A percentile compares a stretch with the other conserved stretches of the same genome.
Conservation (phyloP, 192 early-diverging fungal species). For the Coemansia pectinata region DNA sequence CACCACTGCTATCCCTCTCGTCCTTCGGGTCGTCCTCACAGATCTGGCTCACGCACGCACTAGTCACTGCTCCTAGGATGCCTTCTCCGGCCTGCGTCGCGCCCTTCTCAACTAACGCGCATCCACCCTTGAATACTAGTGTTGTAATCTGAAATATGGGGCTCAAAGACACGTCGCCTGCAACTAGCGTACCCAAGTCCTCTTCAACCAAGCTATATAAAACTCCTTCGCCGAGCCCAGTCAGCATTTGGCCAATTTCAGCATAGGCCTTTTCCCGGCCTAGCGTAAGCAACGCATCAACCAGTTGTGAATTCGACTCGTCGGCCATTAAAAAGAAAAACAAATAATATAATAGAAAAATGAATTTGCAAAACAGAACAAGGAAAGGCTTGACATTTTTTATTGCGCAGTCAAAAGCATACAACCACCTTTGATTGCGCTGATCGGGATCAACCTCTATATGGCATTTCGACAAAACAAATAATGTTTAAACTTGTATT, state of each 20-base stretch:
- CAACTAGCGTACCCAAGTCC: slow-evolving; percentile 6
- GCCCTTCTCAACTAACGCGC: slow-evolving; percentile 30
- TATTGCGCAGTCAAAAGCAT: background rate
- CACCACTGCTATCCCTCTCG: background rate
- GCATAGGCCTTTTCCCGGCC: slow-evolving; percentile 15
- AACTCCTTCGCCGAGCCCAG: slow-evolving; percentile 4
- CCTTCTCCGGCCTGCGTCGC: background rate
- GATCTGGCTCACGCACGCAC: slow-evolving; percentile 39
- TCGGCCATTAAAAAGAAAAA: background rate
- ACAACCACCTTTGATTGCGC: background rate
- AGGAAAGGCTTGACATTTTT: background rate
- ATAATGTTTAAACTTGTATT: no score
- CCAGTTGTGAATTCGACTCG: slow-evolving; percentile 30
- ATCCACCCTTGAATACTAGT: slow-evolving; percentile 24
- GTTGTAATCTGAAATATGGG: background rate
- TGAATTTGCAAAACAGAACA: background rate
- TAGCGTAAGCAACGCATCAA: slow-evolving; percentile 65
- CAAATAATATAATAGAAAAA: background rate
- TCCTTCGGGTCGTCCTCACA: slow-evolving; percentile 34
- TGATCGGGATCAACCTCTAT: background rate
- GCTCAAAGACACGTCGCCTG: background rate
- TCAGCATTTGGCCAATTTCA: slow-evolving; percentile 25
- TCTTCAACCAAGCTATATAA: slow-evolving; percentile 33
- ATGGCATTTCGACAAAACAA: no score
- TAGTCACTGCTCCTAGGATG: slow-evolving; percentile 12